phyloP scores from a whole-genome alignment of 208 protist genomes.

The Wallacemonas sp. region DNA sequence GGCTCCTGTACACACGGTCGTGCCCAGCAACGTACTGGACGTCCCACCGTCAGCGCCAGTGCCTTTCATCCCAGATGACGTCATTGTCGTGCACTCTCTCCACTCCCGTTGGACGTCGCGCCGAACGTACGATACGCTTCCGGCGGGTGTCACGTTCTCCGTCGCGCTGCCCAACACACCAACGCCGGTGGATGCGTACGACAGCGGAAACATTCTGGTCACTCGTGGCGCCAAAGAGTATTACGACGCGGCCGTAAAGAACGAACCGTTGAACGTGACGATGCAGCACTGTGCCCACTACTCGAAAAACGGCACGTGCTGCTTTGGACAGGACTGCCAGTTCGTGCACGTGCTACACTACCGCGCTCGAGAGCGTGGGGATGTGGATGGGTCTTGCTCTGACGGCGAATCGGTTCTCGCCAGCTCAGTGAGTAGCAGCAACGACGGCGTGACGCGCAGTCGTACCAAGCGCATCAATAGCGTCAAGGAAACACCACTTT shows the following conservation, averaged over 20 bases:
- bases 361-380: constrained; percentile 17
- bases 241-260: constrained; percentile 46
- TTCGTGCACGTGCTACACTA: constrained; percentile 76
- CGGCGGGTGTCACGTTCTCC: constrained; percentile 42
- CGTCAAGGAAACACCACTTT: constrained; percentile 35
- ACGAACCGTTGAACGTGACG: constrained; percentile 47
- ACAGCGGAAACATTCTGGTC: constrained; percentile 53
- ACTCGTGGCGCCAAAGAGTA: constrained; percentile 69
- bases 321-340: constrained; percentile 73
- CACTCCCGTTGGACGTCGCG: constrained; percentile 69
- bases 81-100: constrained; percentile 61
- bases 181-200: constrained; percentile 60
- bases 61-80: constrained; percentile 31
- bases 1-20: neutral
- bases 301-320: constrained; percentile 79
- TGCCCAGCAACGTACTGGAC: neutral
- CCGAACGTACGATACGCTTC: constrained; percentile 45
- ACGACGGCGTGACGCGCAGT: constrained; percentile 10
- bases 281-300: constrained; percentile 84
- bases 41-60: constrained; percentile 7
- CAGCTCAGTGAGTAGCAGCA: constrained; percentile 20
- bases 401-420: constrained; percentile 26
- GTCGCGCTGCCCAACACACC: constrained; percentile 75
- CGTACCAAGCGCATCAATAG: constrained; percentile 12
- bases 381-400: constrained; percentile 36